Percentiles rank a stretch among this genome's conserved stretches.
Conservation (phyloP, 2,329 filamentous ascomycete species). For the Elsinoe fawcettii region DNA sequence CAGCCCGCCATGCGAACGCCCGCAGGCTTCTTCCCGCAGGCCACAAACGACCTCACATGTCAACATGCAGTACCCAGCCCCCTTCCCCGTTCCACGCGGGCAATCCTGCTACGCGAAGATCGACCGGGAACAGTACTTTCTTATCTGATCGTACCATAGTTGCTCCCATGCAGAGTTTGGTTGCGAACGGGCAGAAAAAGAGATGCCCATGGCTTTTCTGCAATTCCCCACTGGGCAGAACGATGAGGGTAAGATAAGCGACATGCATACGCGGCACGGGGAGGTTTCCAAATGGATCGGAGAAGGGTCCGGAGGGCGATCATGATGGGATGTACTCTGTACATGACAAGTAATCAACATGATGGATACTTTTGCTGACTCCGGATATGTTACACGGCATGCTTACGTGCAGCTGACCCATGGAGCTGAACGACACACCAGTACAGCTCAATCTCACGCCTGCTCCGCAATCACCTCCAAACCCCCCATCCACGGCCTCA, state of each 20-base stretch:
- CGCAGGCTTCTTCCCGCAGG: neutral
- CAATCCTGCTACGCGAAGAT: neutral
- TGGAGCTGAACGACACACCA: no score
- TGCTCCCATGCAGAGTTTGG: neutral
- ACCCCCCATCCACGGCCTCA: conserved; percentile 79
- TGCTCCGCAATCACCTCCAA: conserved; percentile 53
- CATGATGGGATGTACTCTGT: neutral
- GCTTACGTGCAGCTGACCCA: neutral
- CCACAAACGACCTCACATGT: neutral
- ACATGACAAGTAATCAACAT: neutral
- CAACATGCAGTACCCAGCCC: neutral
- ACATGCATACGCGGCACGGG: neutral
- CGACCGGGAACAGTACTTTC: neutral
- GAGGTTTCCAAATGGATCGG: neutral
- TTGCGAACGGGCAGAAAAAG: no score
- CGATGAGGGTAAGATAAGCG: neutral
- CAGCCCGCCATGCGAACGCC: neutral
- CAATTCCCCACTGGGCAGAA: neutral
- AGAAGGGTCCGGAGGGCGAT: neutral
- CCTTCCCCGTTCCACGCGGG: neutral
- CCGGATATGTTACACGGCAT: neutral
- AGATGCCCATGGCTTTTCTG: neutral
- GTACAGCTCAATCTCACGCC: conserved; percentile 6
- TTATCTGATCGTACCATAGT: neutral
- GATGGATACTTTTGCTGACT: neutral